phyloP scores from a whole-genome alignment of 163 green algal species.

The Prototheca stagnorum region DNA sequence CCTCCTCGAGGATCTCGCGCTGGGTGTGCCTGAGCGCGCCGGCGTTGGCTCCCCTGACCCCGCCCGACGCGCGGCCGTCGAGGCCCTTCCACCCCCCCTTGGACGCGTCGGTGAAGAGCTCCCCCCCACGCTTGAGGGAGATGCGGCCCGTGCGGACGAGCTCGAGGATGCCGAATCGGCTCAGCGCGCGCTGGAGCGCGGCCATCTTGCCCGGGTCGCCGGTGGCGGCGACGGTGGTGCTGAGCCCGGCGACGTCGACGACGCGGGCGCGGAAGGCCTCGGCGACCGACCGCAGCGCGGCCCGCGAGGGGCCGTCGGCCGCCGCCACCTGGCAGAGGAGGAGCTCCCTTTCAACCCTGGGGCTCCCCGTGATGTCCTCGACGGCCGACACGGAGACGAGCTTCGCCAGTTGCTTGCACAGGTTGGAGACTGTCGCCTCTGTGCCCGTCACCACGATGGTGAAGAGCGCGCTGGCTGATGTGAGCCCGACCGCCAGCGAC shows the following conservation, averaged over 20 bases:
- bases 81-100: conserved; percentile 26
- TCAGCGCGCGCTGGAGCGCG: conserved; percentile 59
- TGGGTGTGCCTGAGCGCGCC: too few species aligned
- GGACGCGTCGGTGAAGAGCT: conserved; percentile 33
- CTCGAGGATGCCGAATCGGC: conserved; percentile 76
- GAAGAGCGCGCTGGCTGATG: conserved; percentile 82
- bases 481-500: conserved; percentile 84
- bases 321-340: conserved; percentile 71
- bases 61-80: too few species aligned
- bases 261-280: conserved; percentile 82
- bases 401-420: conserved; percentile 48
- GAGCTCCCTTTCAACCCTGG: conserved; percentile 72
- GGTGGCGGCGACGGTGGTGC: conserved; percentile 62
- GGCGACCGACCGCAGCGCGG: conserved; percentile 78
- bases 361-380: conserved; percentile 75
- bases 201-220: conserved; percentile 85
- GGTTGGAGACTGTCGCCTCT: conserved; percentile 32
- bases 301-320: conserved; percentile 37
- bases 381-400: conserved; percentile 93
- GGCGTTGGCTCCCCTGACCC: too few species aligned
- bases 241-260: conserved; percentile 65
- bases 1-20: too few species aligned
- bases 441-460: conserved; percentile 80
- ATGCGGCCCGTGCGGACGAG: conserved; percentile 84
- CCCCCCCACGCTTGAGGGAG: conserved; percentile 60